Conservation (phyloP, 345 rosid genomes). For the Litchi chinensis region DNA sequence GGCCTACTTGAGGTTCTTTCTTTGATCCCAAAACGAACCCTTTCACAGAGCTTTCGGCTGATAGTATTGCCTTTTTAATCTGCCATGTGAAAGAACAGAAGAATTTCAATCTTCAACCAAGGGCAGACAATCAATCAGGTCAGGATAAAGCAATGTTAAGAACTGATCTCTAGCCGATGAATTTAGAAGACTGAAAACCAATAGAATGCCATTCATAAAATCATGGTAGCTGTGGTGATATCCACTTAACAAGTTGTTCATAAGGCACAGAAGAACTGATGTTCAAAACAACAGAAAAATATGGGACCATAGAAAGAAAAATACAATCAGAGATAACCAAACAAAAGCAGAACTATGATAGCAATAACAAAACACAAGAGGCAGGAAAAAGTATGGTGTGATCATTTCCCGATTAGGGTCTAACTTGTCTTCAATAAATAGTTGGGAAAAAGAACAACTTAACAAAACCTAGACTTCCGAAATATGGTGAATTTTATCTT, state of each 20-base stretch:
- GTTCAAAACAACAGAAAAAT: not conserved
- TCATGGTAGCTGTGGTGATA: not conserved
- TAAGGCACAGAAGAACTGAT: not conserved
- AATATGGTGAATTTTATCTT: not conserved
- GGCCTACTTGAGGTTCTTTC: slow-evolving; percentile 31
- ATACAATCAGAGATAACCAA: not conserved
- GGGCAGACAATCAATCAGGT: not conserved
- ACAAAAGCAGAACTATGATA: not conserved
- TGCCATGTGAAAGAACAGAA: slow-evolving; percentile 36
- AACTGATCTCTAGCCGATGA: not conserved
- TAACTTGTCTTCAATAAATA: not conserved
- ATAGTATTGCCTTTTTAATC: slow-evolving; percentile 64
- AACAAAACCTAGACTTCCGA: not conserved
- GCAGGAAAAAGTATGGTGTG: not conserved
- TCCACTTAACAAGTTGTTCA: not conserved
- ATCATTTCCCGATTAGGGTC: not conserved
- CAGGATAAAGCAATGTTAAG: not conserved
- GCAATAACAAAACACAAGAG: too few species aligned
- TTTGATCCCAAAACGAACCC: slow-evolving; percentile 62
- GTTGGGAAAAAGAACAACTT: not conserved
- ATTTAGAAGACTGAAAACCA: not conserved
- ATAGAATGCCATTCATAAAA: not conserved
- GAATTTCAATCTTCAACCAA: not conserved
- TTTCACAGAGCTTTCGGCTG: slow-evolving; percentile 59
- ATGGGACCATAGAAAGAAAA: not conserved